Base-by-base conservation (phyloP, 352 stramenopile genomes). In the Blastocystis sp. region DNA sequence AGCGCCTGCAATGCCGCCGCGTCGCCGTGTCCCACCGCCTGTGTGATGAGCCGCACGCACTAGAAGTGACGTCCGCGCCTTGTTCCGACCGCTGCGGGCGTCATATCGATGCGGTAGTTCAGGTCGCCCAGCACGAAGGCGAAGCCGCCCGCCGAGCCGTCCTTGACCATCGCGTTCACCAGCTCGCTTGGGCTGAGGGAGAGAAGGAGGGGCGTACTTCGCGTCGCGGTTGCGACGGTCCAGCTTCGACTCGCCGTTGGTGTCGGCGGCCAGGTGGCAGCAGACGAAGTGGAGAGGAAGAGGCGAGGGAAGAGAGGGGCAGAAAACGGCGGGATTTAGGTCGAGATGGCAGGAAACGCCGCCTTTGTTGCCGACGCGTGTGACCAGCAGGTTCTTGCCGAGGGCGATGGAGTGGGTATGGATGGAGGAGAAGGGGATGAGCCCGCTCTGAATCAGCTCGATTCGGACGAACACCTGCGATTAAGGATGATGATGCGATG, bases 331-430 rank as follows among this genome's bases (percentile, higher is more conserved):
- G 48, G 48, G 5, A 14, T 56, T 56, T 7, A 56, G 40, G 5
- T 7, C 28, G 7, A 69, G 5, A 14, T 69, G 40, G 1, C 5
- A 14, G 7, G 28, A 69, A 45, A 14, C 40, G 40, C 40, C 28
- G 14, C 64, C 78, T 19, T 88, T 88, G 53, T 88, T 88, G 23
- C 78, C 76, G 3, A 56, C 78, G 40, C 78, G 64, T 7, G 78
- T 88, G 28, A 88, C 78, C 28, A 88, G 43, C 28, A 88, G 78
- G 21, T 88, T 88, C 67, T 88, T 88, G 28, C 78, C 78, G 19
- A 88, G 65, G 10, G 78, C 78, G 7, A 88, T 56, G 45, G 59
- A 78, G 21, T 88, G 65, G 2, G 78, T 79, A 19, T 23, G 19
- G 28, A 88, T 88, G 34, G 3, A 14, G 43, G 61, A 19, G 14